Evolutionary conservation across 106 monocot genomes (phyloP), one percentile per base, ranked within the genome.

Genomic region (Agapanthus africanus): DNA sequence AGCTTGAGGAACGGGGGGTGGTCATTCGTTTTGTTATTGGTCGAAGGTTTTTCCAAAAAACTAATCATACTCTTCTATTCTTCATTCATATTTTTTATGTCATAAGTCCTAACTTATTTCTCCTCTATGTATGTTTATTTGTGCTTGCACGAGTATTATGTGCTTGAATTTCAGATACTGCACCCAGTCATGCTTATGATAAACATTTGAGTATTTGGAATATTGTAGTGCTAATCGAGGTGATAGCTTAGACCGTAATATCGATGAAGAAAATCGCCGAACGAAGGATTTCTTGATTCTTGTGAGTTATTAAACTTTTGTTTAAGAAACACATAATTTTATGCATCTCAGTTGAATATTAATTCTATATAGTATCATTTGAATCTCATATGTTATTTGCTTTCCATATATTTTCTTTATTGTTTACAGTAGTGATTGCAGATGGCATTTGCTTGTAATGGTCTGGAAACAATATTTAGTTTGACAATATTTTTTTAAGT

Each of bases 11-110:
- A 36, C 87, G 52, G 66, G 99, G 93, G 22, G 82, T 99, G 40
- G 68, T 99, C 49, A 81, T 99, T 68, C 93, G 93, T 71, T 99
- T 99, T 87, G 87, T 99, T 44, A 85, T 99, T 83, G 99, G 99
- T 74, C 89, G 99, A 39, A 99, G 99, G 99, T 99, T 83, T 77
- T 70, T 66, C 61, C 27, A 35, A 66, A 40, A 60, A 69, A 63
- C 42, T 73, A 69, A 56, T 46, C 37, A 10, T 64, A 21, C 0
- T 2, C 19, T 70, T 68, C 42, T 52, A 40, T 52, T 19, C 49
- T 63, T 49, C 68, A 18, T 28, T 46, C 22, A 44, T 69, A 52
- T 32, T 75, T 6, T 37, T 11, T 11, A 33, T 10, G n/a, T 67
- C 14, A 31, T 56, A 15, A 40, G 7, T 27, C 19, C 23, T 32